Base-by-base conservation (phyloP, 805 yeast species). In the Wickerhamomyces sydowiorum region DNA sequence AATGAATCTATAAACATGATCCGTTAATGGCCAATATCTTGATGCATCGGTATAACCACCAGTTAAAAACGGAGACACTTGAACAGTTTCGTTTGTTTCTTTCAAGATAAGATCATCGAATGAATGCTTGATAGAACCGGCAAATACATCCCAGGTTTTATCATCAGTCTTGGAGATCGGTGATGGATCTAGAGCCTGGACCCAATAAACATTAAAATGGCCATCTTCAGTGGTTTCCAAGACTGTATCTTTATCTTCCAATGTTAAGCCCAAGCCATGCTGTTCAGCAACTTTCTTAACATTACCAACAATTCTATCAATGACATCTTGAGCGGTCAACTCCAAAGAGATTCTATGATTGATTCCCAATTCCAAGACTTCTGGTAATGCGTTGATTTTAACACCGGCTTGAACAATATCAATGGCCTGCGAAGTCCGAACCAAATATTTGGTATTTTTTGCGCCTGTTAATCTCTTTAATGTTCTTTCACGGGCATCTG, bases 311-410 rank as follows among this genome's bases (percentile, higher is more conserved):
- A 74, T 63, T 39, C 64, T 66, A 19, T 67, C 66, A 64, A 50
- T 4, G 72, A 72, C 15, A 29, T 41, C 47, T 27, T 64, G 57
- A 1, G 72, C 66, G 19, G 70, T 60, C 14, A 77, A 67, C 46
- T 78, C 86, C 28, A 76, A 64, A 17, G 78, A 73, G 32, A 83
- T 66, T 54, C 91, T 69, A 53, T 81, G 82, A 58, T 85, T 82
- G 35, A 82, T 67, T 28, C 70, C 55, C 29, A 80, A 63, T 23
- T 61, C 61, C 4, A 74, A 76, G 27, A 67, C 60, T 53, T 83
- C 89, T 3, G 93, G 91, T 38, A 84, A 64, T 2, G 90, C 87
- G 53, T 85, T 84, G 29, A 79, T 70, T 60, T 85, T 84, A 43
- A 78, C 72, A 28, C 91, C 93, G 19, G 90, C 91, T 5, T 61